These are phyloP conservation scores for Danielia oregonensis DNA, from an alignment of 805 yeast genomes.

Conservation along the genomic window DNA sequence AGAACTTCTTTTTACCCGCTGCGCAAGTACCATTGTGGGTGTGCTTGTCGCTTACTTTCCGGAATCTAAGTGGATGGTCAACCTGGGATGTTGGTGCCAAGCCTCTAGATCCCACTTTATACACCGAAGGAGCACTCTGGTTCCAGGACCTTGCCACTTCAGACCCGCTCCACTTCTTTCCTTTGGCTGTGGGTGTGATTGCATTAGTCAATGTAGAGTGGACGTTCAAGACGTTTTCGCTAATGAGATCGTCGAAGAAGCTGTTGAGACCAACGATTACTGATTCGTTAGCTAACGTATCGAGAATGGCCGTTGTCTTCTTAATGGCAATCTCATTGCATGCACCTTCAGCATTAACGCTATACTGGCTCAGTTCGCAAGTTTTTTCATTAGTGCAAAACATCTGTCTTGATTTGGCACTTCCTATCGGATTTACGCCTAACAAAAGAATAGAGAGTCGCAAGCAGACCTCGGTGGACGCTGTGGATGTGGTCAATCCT, in stretches of 20 bases:
- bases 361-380: slow-evolving; percentile 93
- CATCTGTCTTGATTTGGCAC: slow-evolving; percentile 55
- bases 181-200: slow-evolving; percentile 65
- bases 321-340: slow-evolving; percentile 82
- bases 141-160: slow-evolving; percentile 52
- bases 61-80: slow-evolving; percentile 72
- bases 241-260: slow-evolving; percentile 42
- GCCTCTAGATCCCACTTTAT: slow-evolving; percentile 48
- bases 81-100: slow-evolving; percentile 39
- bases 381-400: slow-evolving; percentile 74
- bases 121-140: slow-evolving; percentile 60
- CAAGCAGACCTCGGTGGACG: slow-evolving; percentile 10
- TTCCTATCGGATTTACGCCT: slow-evolving; percentile 58
- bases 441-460: slow-evolving; percentile 27
- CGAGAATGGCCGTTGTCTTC: slow-evolving; percentile 72
- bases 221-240: slow-evolving; percentile 62
- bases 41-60: slow-evolving; percentile 66
- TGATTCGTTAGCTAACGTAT: slow-evolving; percentile 63
- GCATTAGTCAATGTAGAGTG: slow-evolving; percentile 80
- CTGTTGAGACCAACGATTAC: slow-evolving; percentile 52
- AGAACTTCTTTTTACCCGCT: slow-evolving; percentile 67
- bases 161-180: slow-evolving; percentile 63
- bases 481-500: slow-evolving; percentile 9
- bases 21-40: slow-evolving; percentile 90
- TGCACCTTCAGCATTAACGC: slow-evolving; percentile 75